A percentile compares a stretch with the other conserved stretches of the same genome.
Conservation (phyloP, 2,329 filamentous ascomycete species). For the Trichophyton mentagrophytes region DNA sequence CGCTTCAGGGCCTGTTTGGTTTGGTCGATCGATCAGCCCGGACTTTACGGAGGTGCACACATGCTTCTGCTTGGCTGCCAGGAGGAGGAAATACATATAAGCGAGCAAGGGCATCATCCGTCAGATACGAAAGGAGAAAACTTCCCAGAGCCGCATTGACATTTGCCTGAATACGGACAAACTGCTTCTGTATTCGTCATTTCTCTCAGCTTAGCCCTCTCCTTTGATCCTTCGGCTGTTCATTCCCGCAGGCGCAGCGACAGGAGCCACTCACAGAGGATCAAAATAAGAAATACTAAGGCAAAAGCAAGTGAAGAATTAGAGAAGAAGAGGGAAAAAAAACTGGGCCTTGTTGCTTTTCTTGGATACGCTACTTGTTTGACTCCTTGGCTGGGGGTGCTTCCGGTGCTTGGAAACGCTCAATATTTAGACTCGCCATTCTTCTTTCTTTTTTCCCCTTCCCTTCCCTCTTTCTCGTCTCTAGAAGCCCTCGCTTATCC, state of each 20-base stretch:
- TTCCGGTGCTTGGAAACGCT: neutral
- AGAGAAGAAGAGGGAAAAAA: neutral
- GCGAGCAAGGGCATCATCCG: neutral
- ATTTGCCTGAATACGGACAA: neutral
- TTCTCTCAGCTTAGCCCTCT: neutral
- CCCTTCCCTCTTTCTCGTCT: neutral
- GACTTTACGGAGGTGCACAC: neutral
- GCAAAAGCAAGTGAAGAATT: neutral
- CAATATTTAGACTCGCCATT: neutral
- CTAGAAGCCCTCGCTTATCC: neutral
- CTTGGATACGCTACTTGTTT: slow-evolving; percentile 1
- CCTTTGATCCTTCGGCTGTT: neutral
- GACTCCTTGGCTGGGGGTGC: neutral
- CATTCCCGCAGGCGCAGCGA: neutral
- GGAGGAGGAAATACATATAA: neutral
- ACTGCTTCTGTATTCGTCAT: neutral
- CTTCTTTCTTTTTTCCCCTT: neutral
- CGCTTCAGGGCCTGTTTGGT: neutral
- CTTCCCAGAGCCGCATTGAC: neutral
- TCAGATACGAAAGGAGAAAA: neutral
- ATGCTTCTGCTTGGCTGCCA: too few species aligned
- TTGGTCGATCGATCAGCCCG: neutral
- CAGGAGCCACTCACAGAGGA: neutral
- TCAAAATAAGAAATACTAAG: neutral
- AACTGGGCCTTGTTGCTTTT: slow-evolving; percentile 3